phyloP scores from a whole-genome alignment of 345 rosid species.

The Sapria himalayana region DNA sequence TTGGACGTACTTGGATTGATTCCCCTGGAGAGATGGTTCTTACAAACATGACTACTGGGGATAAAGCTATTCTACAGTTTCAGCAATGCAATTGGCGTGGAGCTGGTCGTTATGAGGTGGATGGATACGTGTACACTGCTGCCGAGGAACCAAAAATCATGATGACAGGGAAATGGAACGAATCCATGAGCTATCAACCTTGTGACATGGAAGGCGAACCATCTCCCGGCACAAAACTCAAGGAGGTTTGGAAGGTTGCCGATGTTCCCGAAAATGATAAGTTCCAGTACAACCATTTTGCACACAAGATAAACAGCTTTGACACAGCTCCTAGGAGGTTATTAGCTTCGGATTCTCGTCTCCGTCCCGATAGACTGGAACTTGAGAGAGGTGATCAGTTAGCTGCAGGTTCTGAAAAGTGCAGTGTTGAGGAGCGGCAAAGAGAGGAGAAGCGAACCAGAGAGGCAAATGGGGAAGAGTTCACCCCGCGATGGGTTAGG shows the following conservation, averaged over 20 bases:
- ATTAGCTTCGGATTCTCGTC: slow-evolving; percentile 17
- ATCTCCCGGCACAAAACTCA: slow-evolving; percentile 42
- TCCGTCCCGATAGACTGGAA: slow-evolving; percentile 21
- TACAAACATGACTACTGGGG: slow-evolving; percentile 54
- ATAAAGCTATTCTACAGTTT: slow-evolving; percentile 55
- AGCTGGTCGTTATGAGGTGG: slow-evolving; percentile 75
- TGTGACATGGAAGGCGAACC: slow-evolving; percentile 73
- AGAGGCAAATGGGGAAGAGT: slow-evolving; percentile 35
- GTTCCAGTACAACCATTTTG: slow-evolving; percentile 17
- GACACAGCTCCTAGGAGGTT: slow-evolving; percentile 18
- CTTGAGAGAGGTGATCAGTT: slow-evolving; percentile 19
- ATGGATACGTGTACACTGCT: slow-evolving; percentile 61
- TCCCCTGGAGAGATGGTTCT: slow-evolving; percentile 69
- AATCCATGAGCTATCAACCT: slow-evolving; percentile 60
- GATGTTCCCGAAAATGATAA: slow-evolving; percentile 14
- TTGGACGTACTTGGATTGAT: slow-evolving; percentile 72
- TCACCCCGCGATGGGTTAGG: slow-evolving; percentile 54
- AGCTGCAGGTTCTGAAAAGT: slow-evolving; percentile 15
- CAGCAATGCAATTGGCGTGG: slow-evolving; percentile 87
- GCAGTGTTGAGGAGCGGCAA: slow-evolving; percentile 65
- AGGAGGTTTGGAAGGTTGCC: slow-evolving; percentile 34
- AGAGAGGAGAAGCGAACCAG: slow-evolving; percentile 50
- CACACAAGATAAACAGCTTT: slow-evolving; percentile 19
- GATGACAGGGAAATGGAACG: slow-evolving; percentile 78
- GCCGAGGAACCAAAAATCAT: slow-evolving; percentile 57